Evolutionary conservation across 1,284 basidiomycete genomes (phyloP), one percentile per base, ranked within the genome.

Genomic region (Phlebopus sp.): DNA sequence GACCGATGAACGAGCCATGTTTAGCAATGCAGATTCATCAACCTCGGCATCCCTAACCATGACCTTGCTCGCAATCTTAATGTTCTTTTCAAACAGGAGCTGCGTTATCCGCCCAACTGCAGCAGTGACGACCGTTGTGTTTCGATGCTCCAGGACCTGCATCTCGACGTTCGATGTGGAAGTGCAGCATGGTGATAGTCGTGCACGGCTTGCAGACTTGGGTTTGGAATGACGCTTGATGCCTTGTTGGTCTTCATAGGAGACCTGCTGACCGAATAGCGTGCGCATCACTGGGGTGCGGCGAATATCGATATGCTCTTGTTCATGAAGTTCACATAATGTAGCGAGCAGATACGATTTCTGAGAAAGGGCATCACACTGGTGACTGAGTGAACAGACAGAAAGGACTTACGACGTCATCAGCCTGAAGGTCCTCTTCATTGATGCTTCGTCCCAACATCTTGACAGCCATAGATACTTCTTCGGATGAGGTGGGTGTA

Each of bases 81-180:
- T 59, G 4, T 68, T 60, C 38, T 72, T 68, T 15, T 71, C 66
- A 51, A 82, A 84, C 4, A 82, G 65, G n/a, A 69, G 55, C 25
- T 72, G 58, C 2, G 77, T 69, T 44, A 84, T 70, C 0, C 60
- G 59, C 13, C 67, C 67, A 11, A 84, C 75, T 29, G 67, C 59
- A 0, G 77, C 69, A 1, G 80, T 82, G 13, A 82, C 73, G 25
- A 78, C 70, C 11, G 80, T 75, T 27, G 57, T 53, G 49, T 67
- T 72, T 21, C 64, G 60, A 50, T 75, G 69, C 52, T 68, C 66
- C 29, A 73, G 63, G 34, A 74, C 67, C 38, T 67, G 65, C 42
- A 60, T 66, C 52, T 75, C 72, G 1, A 53, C 34, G 36, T 63
- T 7, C 27, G 38, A 40, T 9, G 57, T 56, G 2, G 53, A 48